These are phyloP conservation scores for Penicillium palitans DNA, from an alignment of 2,329 filamentous ascomycete species.

Conservation along the genomic window DNA sequence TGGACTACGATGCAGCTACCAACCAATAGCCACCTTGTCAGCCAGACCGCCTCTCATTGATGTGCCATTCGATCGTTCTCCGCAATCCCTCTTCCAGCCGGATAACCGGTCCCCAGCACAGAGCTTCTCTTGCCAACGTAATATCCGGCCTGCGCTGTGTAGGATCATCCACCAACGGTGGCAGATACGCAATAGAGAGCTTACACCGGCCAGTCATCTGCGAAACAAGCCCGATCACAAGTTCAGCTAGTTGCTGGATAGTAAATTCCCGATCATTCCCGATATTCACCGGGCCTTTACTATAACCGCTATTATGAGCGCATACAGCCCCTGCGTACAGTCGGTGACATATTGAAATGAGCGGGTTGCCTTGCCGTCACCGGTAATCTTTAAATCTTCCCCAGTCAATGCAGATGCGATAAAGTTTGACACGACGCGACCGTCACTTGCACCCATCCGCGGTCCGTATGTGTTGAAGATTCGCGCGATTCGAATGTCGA, in stretches of 20 bases:
- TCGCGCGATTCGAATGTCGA: conserved; percentile 34
- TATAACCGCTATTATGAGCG: conserved; percentile 31
- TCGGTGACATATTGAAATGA: conserved; percentile 37
- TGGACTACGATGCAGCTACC: neutral
- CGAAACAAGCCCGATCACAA: conserved; percentile 23
- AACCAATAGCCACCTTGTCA: neutral
- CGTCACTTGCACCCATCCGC: conserved; percentile 32
- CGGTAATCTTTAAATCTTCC: conserved; percentile 31
- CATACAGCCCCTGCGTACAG: conserved; percentile 31
- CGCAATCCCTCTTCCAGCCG: conserved; percentile 25
- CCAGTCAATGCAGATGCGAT: conserved; percentile 30
- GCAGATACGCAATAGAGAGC: conserved; percentile 10
- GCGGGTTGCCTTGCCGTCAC: conserved; percentile 32
- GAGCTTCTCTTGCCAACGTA: conserved; percentile 25
- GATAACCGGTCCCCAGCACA: conserved; percentile 30
- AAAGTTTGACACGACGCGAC: conserved; percentile 38
- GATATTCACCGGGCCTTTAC: conserved; percentile 31
- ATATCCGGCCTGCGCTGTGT: conserved; percentile 28
- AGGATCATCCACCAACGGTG: conserved; percentile 6
- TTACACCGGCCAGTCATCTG: conserved; percentile 1
- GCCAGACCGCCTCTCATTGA: neutral
- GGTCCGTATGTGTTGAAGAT: conserved; percentile 41
- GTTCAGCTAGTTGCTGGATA: conserved; percentile 31
- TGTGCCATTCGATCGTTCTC: conserved; percentile 28
- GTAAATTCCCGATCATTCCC: conserved; percentile 34